These are phyloP conservation scores for Chaetothyriales sp. DNA, from an alignment of 2,329 filamentous ascomycete genomes.

Conservation along the genomic window DNA sequence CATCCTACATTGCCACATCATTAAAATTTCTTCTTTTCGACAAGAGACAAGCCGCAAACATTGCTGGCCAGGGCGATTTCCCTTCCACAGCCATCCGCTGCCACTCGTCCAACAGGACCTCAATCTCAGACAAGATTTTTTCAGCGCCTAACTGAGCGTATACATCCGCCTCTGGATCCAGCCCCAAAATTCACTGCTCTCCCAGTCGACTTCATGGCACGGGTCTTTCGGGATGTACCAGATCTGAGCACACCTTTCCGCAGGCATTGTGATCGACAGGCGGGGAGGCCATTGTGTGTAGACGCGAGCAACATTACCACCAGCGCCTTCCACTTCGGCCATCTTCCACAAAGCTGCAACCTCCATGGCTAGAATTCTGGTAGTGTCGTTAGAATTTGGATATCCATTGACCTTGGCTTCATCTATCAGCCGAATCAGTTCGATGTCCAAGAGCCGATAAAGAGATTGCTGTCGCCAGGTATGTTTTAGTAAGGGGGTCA, in stretches of 20 bases:
- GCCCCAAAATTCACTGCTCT: not conserved
- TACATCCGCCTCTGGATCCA: not conserved
- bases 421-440: not conserved
- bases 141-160: too few species aligned
- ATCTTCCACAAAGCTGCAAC: not conserved
- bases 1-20: too few species aligned
- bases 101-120: too few species aligned
- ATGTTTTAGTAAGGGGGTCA: not conserved
- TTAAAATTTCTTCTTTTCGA: too few species aligned
- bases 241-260: not conserved
- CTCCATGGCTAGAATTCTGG: slow-evolving; percentile 1
- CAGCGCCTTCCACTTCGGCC: not conserved
- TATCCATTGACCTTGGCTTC: not conserved
- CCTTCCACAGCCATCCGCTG: too few species aligned
- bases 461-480: not conserved
- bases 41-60: too few species aligned
- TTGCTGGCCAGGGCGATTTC: too few species aligned
- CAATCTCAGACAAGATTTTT: too few species aligned
- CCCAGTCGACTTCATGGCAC: not conserved
- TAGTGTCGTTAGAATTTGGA: not conserved
- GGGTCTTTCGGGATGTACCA: slow-evolving; percentile 1
- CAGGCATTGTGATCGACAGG: not conserved
- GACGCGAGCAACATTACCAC: not conserved
- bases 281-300: not conserved
- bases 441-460: not conserved